Conservation (phyloP, 805 yeast species). For the Metschnikowia lunata region DNA sequence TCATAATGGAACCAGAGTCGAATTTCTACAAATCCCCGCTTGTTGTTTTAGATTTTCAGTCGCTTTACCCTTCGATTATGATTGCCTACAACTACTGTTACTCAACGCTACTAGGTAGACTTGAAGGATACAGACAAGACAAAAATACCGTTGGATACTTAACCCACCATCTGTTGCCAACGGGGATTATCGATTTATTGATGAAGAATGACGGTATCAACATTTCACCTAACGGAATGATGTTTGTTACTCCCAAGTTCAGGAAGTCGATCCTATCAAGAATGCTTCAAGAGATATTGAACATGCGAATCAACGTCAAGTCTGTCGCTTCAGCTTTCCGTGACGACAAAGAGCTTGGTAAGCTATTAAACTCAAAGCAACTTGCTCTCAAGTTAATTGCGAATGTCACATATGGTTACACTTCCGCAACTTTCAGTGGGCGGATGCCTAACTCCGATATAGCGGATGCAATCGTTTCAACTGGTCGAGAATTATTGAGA, state of each 20-base stretch:
- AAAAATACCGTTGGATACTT: constrained; percentile 55
- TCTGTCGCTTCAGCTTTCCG: constrained; percentile 55
- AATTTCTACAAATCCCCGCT: constrained; percentile 84
- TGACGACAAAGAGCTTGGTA: constrained; percentile 45
- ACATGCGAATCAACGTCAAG: constrained; percentile 74
- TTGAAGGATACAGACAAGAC: constrained; percentile 47
- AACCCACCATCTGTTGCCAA: constrained; percentile 39
- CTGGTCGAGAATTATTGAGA: constrained; percentile 81
- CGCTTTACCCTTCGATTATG: constrained; percentile 95
- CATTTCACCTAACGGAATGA: constrained; percentile 83
- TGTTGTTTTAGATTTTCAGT: constrained; percentile 87
- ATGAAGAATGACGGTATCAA: constrained; percentile 47
- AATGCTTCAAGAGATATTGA: constrained; percentile 80
- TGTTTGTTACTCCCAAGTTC: constrained; percentile 62
- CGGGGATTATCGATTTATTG: constrained; percentile 53
- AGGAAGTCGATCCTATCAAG: constrained; percentile 73
- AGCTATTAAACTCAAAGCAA: constrained; percentile 70
- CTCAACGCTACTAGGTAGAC: constrained; percentile 63
- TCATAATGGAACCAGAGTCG: constrained; percentile 89
- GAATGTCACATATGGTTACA: constrained; percentile 93
- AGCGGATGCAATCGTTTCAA: constrained; percentile 90
- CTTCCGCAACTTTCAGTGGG: constrained; percentile 93
- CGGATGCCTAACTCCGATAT: constrained; percentile 96
- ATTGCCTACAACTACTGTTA: constrained; percentile 96
- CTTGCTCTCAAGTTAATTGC: constrained; percentile 86